A percentile compares a stretch with the other conserved stretches of the same genome.
phyloP scores from a whole-genome alignment of 495 filamentous ascomycete genomes.

The Tirmania nivea region DNA sequence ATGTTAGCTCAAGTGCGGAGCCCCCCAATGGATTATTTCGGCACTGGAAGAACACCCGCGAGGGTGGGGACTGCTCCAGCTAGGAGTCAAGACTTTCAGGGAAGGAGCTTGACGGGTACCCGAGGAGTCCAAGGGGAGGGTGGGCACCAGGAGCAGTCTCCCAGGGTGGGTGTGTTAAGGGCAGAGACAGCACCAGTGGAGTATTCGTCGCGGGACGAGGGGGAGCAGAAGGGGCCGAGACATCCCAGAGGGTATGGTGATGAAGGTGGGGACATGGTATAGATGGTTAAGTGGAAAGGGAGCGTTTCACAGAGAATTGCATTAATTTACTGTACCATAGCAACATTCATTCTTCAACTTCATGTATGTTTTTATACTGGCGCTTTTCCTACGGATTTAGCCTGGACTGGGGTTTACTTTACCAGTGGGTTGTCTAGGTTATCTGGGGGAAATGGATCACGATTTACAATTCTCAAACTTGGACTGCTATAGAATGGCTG shows the following conservation, averaged over 20 bases:
- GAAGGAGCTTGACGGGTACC: neutral
- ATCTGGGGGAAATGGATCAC: too few species aligned
- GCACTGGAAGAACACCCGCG: neutral
- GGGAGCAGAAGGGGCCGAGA: neutral
- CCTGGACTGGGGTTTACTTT: too few species aligned
- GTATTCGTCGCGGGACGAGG: neutral
- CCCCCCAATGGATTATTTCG: neutral
- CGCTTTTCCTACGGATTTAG: too few species aligned
- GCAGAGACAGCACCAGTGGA: neutral
- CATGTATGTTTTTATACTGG: too few species aligned
- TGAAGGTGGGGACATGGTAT: neutral
- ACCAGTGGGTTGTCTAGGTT: too few species aligned
- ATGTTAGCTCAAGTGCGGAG: neutral
- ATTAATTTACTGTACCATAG: too few species aligned
- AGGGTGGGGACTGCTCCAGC: neutral
- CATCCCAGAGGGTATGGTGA: neutral
- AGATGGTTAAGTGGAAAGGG: neutral
- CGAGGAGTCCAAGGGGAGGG: neutral
- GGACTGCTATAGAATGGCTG: too few species aligned
- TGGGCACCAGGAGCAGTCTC: neutral
- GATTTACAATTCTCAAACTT: too few species aligned
- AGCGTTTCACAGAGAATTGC: too few species aligned
- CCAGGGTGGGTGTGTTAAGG: neutral
- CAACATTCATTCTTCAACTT: too few species aligned
- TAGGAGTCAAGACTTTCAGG: neutral